Base-by-base conservation (phyloP, 2,329 filamentous ascomycete species). In the Epichloe typhina region DNA sequence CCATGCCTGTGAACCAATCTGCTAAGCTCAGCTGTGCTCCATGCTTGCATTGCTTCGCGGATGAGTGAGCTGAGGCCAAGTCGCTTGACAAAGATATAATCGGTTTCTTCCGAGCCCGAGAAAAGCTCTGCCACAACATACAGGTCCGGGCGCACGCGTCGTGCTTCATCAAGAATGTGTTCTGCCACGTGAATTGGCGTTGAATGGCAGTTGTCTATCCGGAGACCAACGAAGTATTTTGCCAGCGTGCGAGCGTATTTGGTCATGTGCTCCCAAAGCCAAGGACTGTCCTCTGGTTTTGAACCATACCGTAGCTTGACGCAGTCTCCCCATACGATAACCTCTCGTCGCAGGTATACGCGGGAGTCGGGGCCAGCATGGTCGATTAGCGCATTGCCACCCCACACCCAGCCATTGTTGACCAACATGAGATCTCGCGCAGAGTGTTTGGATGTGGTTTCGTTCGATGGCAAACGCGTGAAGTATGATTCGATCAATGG, bases 321-420 rank as follows among this genome's bases (percentile, higher is more conserved):
- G 64, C 94, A 98, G 64, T 98, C 93, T 13, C 91, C 90, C 93
- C 93, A 98, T 33, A 96, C 86, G 58, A 98, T 97, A 54, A 98
- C 88, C 66, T 98, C 89, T 58, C 93, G 81, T 49, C 88, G 81
- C n/a, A 98, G 77, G 62, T 98, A 98, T n/a, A 91, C 89, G 51
- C 84, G 83, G 8, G 91, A 95, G 45, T 86, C 75, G 0, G 89
- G 85, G 0, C 94, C 94, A 33, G 93, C 93, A 61, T 97, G 93
- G 69, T 98, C 93, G 42, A 88, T 77, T 67, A 97, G 78, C 1
- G 93, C 91, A 68, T 97, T 94, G 5, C 91, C 91, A 52, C 88
- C 91, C 93, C 93, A 98, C 8, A 98, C 90, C 93, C 93, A 98
- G 42, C 93, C 93, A 62, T 98, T 98, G 69, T 97, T 97, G 40